Base-by-base conservation (phyloP, 2,329 filamentous ascomycete species). In the Fusarium sp. region DNA sequence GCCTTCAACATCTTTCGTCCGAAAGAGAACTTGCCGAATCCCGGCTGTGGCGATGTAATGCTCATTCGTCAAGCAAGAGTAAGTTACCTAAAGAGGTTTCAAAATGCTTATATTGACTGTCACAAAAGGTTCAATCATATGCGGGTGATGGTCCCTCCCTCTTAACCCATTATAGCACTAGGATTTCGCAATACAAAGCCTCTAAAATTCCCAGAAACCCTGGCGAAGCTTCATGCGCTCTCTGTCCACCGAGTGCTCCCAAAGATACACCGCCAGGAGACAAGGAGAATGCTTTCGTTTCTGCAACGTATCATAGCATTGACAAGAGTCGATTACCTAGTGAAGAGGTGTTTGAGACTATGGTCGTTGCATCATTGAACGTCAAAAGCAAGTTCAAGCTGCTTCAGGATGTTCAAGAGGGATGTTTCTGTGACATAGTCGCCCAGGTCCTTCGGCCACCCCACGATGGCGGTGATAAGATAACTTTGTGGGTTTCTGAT, bases 401-500 rank as follows among this genome's bases (percentile, higher is more conserved):
- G 22, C 86, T 98, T 58, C 85, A 91, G 71, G 88, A 94, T 73
- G 81, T 94, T 3, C 76, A 82, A 5, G 81, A 86, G 1, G 79
- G 80, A 18, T 83, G 75, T 0, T 97, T 91, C 77, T 89, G 87
- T 75, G 90, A 97, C 77, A 78, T 97, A 3, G 83, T 93, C 22
- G 94, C 88, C 4, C 88, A 95, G 77, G 89, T 97, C 5, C 87
- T 94, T 50, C 84, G 80, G 49, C 81, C 84, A 4, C 86, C 87
- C 0, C 85, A 80, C 46, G 81, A 84, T 35, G 25, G 74, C 11
- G 77, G 78, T 27, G 85, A 87, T 31, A 87, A 81, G 62, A 81
- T 88, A 17, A 88, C 89, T 9, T 71, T 97, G 1, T 94, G 94
- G 84, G 83, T 97, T 22, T 92, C 93, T 0, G 95, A 98, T 80